These are phyloP conservation scores for Aspergillus intermedius DNA, from an alignment of 2,329 filamentous ascomycete genomes.

Conservation along the genomic window DNA sequence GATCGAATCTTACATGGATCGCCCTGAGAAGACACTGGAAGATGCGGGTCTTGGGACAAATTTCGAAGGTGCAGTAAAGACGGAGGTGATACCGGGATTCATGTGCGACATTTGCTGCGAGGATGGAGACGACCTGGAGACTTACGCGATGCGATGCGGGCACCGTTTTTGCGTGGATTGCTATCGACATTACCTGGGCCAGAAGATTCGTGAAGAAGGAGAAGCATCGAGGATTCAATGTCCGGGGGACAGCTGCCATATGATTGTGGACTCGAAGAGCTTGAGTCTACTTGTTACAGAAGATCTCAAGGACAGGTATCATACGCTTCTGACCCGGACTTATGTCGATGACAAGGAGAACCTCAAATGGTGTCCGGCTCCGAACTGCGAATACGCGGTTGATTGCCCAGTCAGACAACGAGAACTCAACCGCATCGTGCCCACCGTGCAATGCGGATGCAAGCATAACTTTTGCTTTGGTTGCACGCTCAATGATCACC, in stretches of 20 bases:
- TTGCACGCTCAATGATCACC: conserved; percentile 81
- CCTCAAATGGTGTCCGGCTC: conserved; percentile 95
- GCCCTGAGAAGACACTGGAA: conserved; percentile 70
- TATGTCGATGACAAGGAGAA: conserved; percentile 96
- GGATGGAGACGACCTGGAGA: conserved; percentile 67
- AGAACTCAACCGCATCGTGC: conserved; percentile 76
- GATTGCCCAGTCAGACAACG: conserved; percentile 84
- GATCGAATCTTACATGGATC: conserved; percentile 95
- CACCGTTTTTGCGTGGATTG: conserved; percentile 91
- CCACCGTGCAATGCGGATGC: conserved; percentile 80
- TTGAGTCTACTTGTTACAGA: conserved; percentile 65
- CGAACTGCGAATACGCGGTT: conserved; percentile 91
- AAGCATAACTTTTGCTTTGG: conserved; percentile 91
- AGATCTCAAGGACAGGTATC: conserved; percentile 61
- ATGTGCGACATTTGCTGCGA: conserved; percentile 95
- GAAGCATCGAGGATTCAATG: conserved; percentile 94
- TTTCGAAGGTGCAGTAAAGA: conserved; percentile 55
- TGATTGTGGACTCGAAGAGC: conserved; percentile 85
- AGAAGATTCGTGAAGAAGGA: conserved; percentile 93
- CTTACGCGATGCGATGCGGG: conserved; percentile 90
- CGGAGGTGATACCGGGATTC: conserved; percentile 69
- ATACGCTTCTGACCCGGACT: conserved; percentile 79
- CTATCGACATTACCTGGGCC: conserved; percentile 81
- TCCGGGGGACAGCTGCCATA: conserved; percentile 76
- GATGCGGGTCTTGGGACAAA: conserved; percentile 71